These are phyloP conservation scores for Amphibolis antarctica DNA, from an alignment of 106 monocot species.

Conservation along the genomic window DNA sequence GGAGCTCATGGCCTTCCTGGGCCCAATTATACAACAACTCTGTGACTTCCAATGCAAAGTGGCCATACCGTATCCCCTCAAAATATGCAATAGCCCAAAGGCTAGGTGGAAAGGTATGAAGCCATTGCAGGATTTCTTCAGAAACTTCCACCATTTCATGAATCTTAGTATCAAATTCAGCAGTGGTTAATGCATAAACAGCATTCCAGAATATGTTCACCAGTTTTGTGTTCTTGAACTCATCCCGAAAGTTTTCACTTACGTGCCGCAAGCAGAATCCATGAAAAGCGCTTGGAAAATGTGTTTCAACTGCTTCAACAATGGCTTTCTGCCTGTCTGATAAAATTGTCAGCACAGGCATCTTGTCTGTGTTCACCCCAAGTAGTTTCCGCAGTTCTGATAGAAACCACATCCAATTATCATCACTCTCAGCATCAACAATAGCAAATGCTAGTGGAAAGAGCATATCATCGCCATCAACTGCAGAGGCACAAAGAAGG, in stretches of 20 bases:
- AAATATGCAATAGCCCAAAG: constrained; percentile 97
- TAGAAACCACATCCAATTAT: constrained; percentile 98
- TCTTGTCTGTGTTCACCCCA: constrained; percentile 85
- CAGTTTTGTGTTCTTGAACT: constrained; percentile 92
- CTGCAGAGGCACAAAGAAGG: constrained; percentile 80
- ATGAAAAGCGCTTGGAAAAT: constrained; percentile 82
- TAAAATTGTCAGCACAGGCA: constrained; percentile 80
- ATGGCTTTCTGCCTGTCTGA: constrained; percentile 65
- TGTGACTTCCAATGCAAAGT: constrained; percentile 59
- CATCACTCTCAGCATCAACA: constrained; percentile 82
- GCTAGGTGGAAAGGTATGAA: constrained; percentile 58
- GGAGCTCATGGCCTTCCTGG: constrained; percentile 89
- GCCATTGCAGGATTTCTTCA: constrained; percentile 75
- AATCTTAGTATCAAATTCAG: constrained; percentile 78
- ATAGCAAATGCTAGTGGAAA: constrained; percentile 87
- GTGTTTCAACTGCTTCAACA: constrained; percentile 71
- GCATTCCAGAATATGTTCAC: constrained; percentile 96
- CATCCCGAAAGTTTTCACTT: constrained; percentile 90
- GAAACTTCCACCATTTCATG: constrained; percentile 83
- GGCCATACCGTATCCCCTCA: constrained; percentile 77
- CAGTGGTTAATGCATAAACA: constrained; percentile 67
- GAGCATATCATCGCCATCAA: constrained; percentile 61
- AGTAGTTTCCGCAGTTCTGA: constrained; percentile 85
- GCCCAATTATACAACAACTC: constrained; percentile 82
- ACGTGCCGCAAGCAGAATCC: constrained; percentile 79